phyloP scores from a whole-genome alignment of 2,329 filamentous ascomycete genomes.

The Escovopsis weberi region DNA sequence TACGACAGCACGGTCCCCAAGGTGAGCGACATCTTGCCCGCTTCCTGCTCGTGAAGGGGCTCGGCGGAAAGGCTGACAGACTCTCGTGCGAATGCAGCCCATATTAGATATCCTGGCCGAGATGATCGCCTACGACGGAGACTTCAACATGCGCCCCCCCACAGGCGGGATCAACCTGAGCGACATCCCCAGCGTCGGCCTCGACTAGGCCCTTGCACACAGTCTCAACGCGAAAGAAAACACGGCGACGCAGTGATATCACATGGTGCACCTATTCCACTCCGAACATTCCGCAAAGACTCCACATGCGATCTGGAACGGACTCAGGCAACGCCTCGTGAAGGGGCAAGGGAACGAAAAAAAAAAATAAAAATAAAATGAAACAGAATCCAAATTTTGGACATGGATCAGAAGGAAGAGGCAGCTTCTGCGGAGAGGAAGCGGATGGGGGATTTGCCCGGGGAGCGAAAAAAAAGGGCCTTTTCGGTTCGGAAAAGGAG shows the following conservation, averaged over 20 bases:
- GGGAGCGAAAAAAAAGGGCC: no score
- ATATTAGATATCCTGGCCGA: conserved; percentile 92
- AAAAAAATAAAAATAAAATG: no score
- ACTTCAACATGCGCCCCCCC: conserved; percentile 42
- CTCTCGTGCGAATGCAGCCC: conserved; percentile 35
- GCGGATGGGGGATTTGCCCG: no score
- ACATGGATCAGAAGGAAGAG: no score
- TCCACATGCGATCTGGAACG: not conserved
- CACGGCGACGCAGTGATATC: no score
- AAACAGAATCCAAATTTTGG: no score
- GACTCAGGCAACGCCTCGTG: no score
- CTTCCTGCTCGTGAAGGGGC: no score
- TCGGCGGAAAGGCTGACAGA: not conserved
- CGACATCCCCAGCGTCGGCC: conserved; percentile 36
- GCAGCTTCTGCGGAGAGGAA: no score
- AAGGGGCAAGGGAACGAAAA: no score
- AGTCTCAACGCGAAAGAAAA: not conserved
- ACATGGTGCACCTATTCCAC: not conserved
- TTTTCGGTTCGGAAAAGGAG: no score
- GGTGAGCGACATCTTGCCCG: conserved; percentile 31
- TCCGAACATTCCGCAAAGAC: conserved; percentile 1
- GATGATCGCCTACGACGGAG: conserved; percentile 89
- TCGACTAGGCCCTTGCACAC: conserved; percentile 31
- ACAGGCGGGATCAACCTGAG: conserved; percentile 27
- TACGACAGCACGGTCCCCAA: conserved; percentile 98